Evolutionary conservation across 176 grass and related monocot genomes (phyloP), one percentile per base, ranked within the genome.

Genomic region (Triticum aestivum): DNA sequence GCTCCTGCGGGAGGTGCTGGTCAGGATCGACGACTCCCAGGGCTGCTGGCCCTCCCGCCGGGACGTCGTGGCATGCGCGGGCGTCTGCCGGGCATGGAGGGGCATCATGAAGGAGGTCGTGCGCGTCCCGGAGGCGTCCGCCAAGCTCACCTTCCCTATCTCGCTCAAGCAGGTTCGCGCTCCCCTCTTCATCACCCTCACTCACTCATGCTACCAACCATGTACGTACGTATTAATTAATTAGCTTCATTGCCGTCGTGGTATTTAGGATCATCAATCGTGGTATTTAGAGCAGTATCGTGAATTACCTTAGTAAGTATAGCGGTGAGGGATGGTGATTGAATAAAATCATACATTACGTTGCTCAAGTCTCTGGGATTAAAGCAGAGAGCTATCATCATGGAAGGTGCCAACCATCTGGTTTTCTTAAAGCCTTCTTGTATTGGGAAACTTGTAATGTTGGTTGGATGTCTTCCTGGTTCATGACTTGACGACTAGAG

Each of bases 21-120:
- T 90, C 41, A 90, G 87, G 71, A 74, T 94, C 15, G 94, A 96
- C 79, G 90, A 85, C 44, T 65, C 90, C 14, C 87, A 90, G 80
- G 65, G 15, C 56, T 76, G 42, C 62, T 96, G 92, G 97, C 92
- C 92, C 4, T 56, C 65, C 10, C 86, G 94, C 63, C 89, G 54
- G 77, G 90, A 96, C 61, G 90, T 96, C 4, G 97, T 90, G 72
- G 83, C 92, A 2, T 96, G 97, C 83, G 90, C 97, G 0, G 90
- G 94, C 65, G 92, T 99, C 80, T 99, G 97, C 85, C 89, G 87
- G 38, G 84, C 87, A 9, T 99, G 94, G 97, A 85, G 97, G 73
- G 87, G 83, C 20, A 94, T 90, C 87, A 94, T 96, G 90, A 96
- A 96, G 89, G 97, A 96, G 79, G 79, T 94, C 65, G 94, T 99